Percentiles rank a stretch among this genome's conserved stretches.
Evolutionary conservation across 2,329 filamentous ascomycete genomes (phyloP).

Genomic region (Colletotrichum sp.): DNA sequence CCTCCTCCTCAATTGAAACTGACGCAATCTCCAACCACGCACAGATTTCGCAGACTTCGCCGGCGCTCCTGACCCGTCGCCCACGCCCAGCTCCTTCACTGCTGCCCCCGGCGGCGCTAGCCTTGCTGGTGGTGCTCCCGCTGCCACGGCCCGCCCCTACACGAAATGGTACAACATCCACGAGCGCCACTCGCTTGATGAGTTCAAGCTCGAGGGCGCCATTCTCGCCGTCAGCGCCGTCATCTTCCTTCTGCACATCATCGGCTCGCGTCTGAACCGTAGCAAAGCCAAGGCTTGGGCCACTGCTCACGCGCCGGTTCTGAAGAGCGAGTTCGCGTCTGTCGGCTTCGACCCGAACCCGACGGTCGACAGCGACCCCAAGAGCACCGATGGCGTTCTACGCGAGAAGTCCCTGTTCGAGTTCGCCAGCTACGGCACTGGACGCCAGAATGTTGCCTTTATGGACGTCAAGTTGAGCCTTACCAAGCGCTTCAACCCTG

Average conservation of each 20-base stretch:
- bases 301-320: constrained; percentile 70
- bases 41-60: constrained; percentile 95
- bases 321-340: constrained; percentile 83
- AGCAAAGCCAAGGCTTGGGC: constrained; percentile 83
- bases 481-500: constrained; percentile 86
- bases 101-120: constrained; percentile 52
- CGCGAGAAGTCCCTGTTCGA: constrained; percentile 90
- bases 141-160: constrained; percentile 67
- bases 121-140: constrained; percentile 45
- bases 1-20: constrained; percentile 22
- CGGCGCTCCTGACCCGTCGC: constrained; percentile 72
- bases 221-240: constrained; percentile 78
- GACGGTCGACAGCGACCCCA: constrained; percentile 49
- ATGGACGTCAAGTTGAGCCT: constrained; percentile 84
- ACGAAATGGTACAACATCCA: constrained; percentile 98
- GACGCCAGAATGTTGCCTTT: constrained; percentile 91
- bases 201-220: constrained; percentile 88
- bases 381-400: constrained; percentile 56
- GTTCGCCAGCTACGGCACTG: constrained; percentile 86
- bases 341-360: constrained; percentile 77
- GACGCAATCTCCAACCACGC: constrained; percentile 26
- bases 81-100: constrained; percentile 45
- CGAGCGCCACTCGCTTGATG: constrained; percentile 82
- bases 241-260: constrained; percentile 79
- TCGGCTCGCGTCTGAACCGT: constrained; percentile 82